Percentiles rank a stretch among this genome's conserved stretches.
Evolutionary conservation across 2,329 filamentous ascomycete species (phyloP).

Genomic region (Ophiostoma piceae): DNA sequence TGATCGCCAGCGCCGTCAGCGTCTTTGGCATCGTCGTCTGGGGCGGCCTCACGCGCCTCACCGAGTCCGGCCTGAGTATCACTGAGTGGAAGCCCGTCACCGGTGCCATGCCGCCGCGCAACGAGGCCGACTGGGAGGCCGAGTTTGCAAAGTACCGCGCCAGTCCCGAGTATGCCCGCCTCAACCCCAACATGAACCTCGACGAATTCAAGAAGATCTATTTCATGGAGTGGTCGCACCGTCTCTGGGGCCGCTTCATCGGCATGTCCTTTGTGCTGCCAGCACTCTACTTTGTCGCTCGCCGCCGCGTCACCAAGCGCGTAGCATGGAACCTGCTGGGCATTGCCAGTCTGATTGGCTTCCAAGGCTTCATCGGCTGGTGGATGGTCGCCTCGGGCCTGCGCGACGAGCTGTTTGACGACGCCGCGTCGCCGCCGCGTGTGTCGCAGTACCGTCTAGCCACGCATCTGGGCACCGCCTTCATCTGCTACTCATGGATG

Average conservation of each 20-base stretch:
- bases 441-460: conserved; percentile 93
- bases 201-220: conserved; percentile 98
- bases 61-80: conserved; percentile 94
- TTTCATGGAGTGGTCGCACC: conserved; percentile 98
- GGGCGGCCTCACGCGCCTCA: conserved; percentile 86
- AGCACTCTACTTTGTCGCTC: conserved; percentile 79
- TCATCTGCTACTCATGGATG: conserved; percentile 92
- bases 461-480: conserved; percentile 83
- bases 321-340: conserved; percentile 75
- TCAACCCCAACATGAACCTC: conserved; percentile 90
- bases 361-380: conserved; percentile 94
- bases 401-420: conserved; percentile 90
- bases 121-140: conserved; percentile 74
- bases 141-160: conserved; percentile 90
- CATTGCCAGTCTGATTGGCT: conserved; percentile 84
- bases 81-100: conserved; percentile 98
- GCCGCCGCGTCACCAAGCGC: conserved; percentile 67
- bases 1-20: conserved; percentile 82
- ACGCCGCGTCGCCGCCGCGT: conserved; percentile 82
- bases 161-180: conserved; percentile 84
- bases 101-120: conserved; percentile 79
- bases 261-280: conserved; percentile 86
- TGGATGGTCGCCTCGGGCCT: conserved; percentile 99
- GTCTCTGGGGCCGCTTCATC: conserved; percentile 88
- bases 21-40: conserved; percentile 97